These are phyloP conservation scores for Paramecium pentaurelia DNA, from an alignment of 73 alveolate genomes.

Conservation along the genomic window DNA sequence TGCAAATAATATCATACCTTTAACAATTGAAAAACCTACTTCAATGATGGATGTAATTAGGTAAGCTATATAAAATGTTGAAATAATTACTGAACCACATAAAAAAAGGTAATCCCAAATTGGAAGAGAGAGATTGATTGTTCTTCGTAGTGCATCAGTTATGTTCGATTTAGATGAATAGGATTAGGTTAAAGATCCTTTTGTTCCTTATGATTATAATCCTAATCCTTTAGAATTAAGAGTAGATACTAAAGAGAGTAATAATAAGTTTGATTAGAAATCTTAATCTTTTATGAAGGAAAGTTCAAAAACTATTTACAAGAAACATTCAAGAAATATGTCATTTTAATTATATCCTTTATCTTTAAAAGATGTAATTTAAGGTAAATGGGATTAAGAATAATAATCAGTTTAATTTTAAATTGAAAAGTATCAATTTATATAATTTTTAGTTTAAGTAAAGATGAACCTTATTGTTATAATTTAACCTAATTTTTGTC, in stretches of 20 bases:
- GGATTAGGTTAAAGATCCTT: background rate
- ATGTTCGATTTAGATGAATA: conserved; percentile 3
- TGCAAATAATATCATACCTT: background rate
- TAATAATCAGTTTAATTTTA: background rate
- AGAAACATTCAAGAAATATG: background rate
- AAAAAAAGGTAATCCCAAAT: background rate
- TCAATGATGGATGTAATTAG: conserved; percentile 43
- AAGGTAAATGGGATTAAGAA: background rate
- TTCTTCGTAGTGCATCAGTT: conserved; percentile 30
- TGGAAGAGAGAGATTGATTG: background rate
- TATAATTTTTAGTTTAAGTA: background rate
- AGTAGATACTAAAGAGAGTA: conserved; percentile 8
- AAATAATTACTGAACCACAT: background rate
- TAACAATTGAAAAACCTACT: background rate
- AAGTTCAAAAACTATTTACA: background rate
- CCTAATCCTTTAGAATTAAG: conserved; percentile 4
- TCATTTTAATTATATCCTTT: conserved; percentile 16
- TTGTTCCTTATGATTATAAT: background rate
- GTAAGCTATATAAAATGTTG: background rate
- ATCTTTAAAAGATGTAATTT: conserved; percentile 8
- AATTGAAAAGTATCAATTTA: background rate
- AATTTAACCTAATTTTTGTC: background rate
- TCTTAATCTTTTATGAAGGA: background rate
- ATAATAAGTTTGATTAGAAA: background rate
- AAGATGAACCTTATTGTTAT: background rate